Base-by-base conservation (phyloP, 768 basidiomycete genomes). In the Rhodotorula paludigena region DNA sequence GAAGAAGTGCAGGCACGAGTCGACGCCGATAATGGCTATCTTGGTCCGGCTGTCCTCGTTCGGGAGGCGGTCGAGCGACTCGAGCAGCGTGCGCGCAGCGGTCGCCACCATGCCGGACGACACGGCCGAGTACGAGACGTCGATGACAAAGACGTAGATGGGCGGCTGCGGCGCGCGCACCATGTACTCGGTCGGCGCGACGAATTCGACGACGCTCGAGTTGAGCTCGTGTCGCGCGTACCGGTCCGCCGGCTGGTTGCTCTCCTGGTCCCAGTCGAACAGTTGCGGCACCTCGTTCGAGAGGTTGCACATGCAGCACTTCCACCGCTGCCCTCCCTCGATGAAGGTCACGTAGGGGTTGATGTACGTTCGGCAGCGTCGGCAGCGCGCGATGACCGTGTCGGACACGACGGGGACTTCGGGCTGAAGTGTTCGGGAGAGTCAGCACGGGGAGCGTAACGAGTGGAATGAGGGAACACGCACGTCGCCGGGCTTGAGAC, bases 161-260 rank as follows among this genome's bases (percentile, higher is more conserved):
- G 93, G 91, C 10, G 96, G 92, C 78, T 98, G 96, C 59, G 96
- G 96, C 10, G 96, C 88, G 71, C 96, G 89, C 45, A 82, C 94
- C 96, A 98, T 98, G 79, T 99, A 99, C 80, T 99, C 96, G 0
- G 92, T 94, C 11, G 96, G 93, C 1, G 96, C 96, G 60, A 99
- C 89, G 76, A 86, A 99, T 78, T 99, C 96, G 57, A 99, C 90
- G n/a, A 87, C 89, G 42, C 87, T 85, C 77, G 90, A 86, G 75
- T 96, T 98, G 59, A 99, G 83, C 80, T 99, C 96, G 2, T 90
- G 86, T 68, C 96, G 86, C 35, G 85, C 81, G 93, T 96, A 99
- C 62, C 96, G 82, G 79, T 99, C 96, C 20, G 90, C 93, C 38
- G 92, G 93, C 78, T 91, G 89, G 76, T 94, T 96, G 71, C 85